Evolutionary conservation across 139 green algal species (phyloP).

Genomic region (Tetraselmis chui): DNA sequence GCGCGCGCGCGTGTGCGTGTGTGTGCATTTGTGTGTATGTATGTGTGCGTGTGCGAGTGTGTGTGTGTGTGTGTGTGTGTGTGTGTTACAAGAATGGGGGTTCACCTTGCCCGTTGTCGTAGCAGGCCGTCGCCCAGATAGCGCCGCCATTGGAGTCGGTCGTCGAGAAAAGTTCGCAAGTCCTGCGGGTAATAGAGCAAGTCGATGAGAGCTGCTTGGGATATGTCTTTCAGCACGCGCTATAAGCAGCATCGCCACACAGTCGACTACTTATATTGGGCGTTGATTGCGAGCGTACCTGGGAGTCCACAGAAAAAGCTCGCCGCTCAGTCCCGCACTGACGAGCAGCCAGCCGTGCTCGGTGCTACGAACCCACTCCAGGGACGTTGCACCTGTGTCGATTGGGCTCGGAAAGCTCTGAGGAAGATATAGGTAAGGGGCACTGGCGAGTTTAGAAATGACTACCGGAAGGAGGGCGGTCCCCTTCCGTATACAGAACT

Average conservation of each 20-base stretch:
- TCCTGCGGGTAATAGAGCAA: constrained; percentile 2
- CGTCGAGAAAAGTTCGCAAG: background rate
- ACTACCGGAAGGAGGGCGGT: background rate
- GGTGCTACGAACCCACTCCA: background rate
- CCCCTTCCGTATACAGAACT: background rate
- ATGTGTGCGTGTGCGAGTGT: no score
- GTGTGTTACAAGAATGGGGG: no score
- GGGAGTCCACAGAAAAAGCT: background rate
- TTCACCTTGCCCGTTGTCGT: constrained; percentile 30
- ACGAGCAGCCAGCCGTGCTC: background rate
- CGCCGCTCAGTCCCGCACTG: background rate
- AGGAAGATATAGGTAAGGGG: background rate
- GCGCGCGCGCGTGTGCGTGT: no score
- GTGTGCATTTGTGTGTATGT: no score
- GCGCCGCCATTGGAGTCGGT: constrained; percentile 75
- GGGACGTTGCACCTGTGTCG: background rate
- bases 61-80: no score
- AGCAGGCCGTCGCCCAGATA: constrained; percentile 67
- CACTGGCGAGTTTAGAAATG: background rate
- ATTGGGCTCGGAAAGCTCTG: background rate
- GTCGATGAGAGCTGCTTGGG: constrained; percentile 20
- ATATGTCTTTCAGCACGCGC: constrained; percentile 62
- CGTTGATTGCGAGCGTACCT: background rate
- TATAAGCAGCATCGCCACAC: constrained; percentile 68
- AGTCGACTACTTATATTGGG: no score